Evolutionary conservation across 345 rosid genomes (phyloP), one percentile per base, ranked within the genome.

Genomic region (Eucalyptus globulus): DNA sequence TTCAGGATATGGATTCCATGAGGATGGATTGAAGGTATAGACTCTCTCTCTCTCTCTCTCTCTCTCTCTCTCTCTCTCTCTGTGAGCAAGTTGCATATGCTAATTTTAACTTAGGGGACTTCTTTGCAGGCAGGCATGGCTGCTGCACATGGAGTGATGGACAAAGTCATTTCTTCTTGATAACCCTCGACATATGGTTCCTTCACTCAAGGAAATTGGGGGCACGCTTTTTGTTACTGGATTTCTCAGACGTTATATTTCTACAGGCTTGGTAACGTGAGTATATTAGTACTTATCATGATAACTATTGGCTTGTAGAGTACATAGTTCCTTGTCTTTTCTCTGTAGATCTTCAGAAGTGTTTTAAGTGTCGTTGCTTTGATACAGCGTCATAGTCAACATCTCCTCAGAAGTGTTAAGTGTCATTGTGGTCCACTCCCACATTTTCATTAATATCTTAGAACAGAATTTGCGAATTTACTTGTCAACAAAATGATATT

Each of bases 1-100:
- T 93, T 93, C 95, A 95, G 99, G 99, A 80, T 96, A 96, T 90
- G 99, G 98, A 88, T 97, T 97, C 93, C 99, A 97, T 92, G 99
- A 97, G 93, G 99, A 97, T 86, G 97, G 98, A 89, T 91, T 97
- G 51, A 97, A 97, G 98, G 99, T 92, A 94, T 89, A 11, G 34
- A 88, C 87, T 67, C 49, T 9, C 45, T n/a, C 62, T 76, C 50
- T 83, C 62, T 86, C 40, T 49, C 31, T 21, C 49, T 45, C 80
- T 43, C 27, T 49, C 43, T 51, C 34, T 40, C 45, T 86, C 56
- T 14, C 24, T 49, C 2, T 7, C 45, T 86, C 56, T 14, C 17
- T 49, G 1, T 7, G 65, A 87, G 22, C 69, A 50, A 11, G 45
- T 53, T 16, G 60, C 34, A 81, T 56, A 69, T 50, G 76, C 62